Base-by-base conservation (phyloP, 768 basidiomycete species). In the Suillus plorans region DNA sequence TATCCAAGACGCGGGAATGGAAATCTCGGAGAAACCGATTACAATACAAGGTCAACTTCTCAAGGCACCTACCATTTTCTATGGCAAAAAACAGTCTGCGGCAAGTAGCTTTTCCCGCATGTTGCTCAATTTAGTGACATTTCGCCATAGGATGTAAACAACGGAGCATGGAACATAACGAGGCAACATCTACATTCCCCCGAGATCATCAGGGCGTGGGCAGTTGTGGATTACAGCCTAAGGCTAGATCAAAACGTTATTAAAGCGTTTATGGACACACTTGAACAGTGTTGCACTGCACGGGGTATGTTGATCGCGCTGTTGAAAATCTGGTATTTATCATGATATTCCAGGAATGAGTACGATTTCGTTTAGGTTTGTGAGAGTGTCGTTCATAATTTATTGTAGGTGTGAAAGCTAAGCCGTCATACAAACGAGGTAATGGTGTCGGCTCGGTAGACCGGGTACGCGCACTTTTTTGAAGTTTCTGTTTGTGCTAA, bases 1-100 rank as follows among this genome's bases (percentile, higher is more conserved):
- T 63, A 69, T 86, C 16, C 66, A 59, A 12, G 81, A 84, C 37
- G 77, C 84, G 0, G 78, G 78, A 0, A 78, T 86, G 76, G 22
- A 57, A 1, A 70, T 86, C 2, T 65, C 76, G 5, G 59, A 63
- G 2, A 20, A 50, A 4, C 79, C 81, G 4, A 66, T 76, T 14
- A 10, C 67, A 0, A 72, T 83, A 1, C 70, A 73, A 8, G 81
- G 82, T 1, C 78, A 80, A 42, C 61, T 80, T 41, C 69, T 82
- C 5, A 69, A 72, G 6, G 64, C 74, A 1, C 80, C 81, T 5
- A 56, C 62, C 0, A 78, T 82, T 49, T 37, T 64, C 13, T 82
- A 81, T 58, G 70, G 63, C 41, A 28, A 28, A 7, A 59, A 28
- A 44, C 58, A 59, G 12, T 1, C 20, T 18, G 58, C 58, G 18